Conservation (phyloP, 2,329 filamentous ascomycete genomes). For the Nakataea oryzae region DNA sequence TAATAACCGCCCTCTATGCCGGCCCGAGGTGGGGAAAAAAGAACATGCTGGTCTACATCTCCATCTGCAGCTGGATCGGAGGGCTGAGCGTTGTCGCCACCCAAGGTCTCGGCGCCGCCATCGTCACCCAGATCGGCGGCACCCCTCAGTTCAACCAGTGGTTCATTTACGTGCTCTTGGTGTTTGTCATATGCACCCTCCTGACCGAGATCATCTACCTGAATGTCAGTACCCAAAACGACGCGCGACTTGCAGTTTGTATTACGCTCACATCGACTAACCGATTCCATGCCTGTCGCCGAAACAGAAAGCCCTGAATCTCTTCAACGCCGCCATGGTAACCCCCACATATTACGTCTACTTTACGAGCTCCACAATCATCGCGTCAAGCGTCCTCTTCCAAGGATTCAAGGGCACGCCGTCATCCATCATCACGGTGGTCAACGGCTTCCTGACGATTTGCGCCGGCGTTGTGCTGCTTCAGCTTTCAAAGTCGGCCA, state of each 20-base stretch:
- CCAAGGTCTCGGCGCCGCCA: conserved; percentile 83
- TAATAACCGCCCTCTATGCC: conserved; percentile 66
- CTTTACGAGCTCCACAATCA: conserved; percentile 91
- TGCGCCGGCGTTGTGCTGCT: conserved; percentile 86
- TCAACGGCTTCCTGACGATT: conserved; percentile 89
- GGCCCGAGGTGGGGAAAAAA: conserved; percentile 88
- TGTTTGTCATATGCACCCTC: conserved; percentile 83
- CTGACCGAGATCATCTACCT: conserved; percentile 91
- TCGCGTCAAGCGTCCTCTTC: conserved; percentile 88
- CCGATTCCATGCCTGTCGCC: conserved; percentile 1
- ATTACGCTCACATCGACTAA: not conserved
- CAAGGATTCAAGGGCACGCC: conserved; percentile 84
- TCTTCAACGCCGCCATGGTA: conserved; percentile 94
- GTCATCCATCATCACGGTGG: conserved; percentile 73
- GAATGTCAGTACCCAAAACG: conserved; percentile 61
- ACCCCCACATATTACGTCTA: conserved; percentile 98
- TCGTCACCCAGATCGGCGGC: conserved; percentile 76
- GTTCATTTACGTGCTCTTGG: conserved; percentile 87
- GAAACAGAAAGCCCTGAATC: conserved; percentile 86
- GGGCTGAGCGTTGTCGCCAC: conserved; percentile 91
- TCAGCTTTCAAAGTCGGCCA: conserved; percentile 95
- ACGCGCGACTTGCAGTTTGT: not conserved
- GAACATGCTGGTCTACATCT: conserved; percentile 95
- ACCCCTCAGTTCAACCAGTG: conserved; percentile 90
- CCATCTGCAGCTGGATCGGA: conserved; percentile 89